Percentiles rank a stretch among this genome's conserved stretches.
phyloP scores from a whole-genome alignment of 202 grass and related monocot species.

The Panicum virgatum region DNA sequence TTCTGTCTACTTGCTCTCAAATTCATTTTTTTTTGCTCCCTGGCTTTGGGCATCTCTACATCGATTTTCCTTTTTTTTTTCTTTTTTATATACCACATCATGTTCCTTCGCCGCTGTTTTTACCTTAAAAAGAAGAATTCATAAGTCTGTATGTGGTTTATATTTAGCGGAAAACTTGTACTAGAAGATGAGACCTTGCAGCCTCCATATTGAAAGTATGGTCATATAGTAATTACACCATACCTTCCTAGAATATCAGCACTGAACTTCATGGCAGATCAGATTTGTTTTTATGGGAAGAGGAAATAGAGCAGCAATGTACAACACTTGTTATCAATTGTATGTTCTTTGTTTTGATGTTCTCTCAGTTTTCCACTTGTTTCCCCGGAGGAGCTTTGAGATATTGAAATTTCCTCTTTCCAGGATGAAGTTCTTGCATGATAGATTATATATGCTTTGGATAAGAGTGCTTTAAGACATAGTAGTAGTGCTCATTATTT shows the following conservation, averaged over 20 bases:
- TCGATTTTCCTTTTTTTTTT: neutral
- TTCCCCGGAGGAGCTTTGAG: neutral
- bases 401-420: conserved; percentile 1
- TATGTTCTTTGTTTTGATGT: neutral
- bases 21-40: neutral
- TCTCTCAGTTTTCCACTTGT: neutral
- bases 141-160: neutral
- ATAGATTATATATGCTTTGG: neutral
- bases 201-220: neutral
- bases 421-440: neutral
- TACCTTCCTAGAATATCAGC: neutral
- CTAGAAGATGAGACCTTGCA: neutral
- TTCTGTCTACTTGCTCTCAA: no score
- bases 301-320: neutral
- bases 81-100: neutral
- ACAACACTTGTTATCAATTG: neutral
- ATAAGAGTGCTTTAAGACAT: neutral
- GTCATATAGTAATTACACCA: neutral
- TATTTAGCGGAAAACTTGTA: neutral
- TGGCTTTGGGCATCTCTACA: neutral
- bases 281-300: neutral
- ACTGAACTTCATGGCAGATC: neutral
- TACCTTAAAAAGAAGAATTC: neutral
- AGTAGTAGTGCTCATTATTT: neutral
- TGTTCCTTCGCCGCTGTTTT: neutral